Evolutionary conservation across 2,329 filamentous ascomycete genomes (phyloP).

Genomic region (Fusarium pseudonygamai): DNA sequence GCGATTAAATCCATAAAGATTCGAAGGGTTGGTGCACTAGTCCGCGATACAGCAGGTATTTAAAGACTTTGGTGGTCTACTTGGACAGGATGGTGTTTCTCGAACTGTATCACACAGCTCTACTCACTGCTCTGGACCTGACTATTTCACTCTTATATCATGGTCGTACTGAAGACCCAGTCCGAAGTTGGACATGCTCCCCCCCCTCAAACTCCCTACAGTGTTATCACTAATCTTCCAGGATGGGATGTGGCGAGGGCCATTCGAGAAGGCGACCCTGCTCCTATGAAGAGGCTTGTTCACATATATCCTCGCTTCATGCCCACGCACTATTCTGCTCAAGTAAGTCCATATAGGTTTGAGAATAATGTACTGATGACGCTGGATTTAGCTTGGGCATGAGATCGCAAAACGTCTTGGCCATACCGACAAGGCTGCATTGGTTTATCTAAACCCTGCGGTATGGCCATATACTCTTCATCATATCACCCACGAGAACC

Average conservation of each 20-base stretch:
- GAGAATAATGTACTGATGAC: not conserved
- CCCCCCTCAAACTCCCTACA: conserved; percentile 58
- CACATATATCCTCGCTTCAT: conserved; percentile 59
- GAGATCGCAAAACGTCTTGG: conserved; percentile 48
- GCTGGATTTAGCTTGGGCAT: conserved; percentile 48
- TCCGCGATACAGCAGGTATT: not conserved
- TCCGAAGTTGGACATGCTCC: conserved; percentile 56
- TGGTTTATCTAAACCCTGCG: conserved; percentile 47
- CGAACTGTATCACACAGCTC: not conserved
- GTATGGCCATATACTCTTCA: conserved; percentile 44
- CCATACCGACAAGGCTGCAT: conserved; percentile 38
- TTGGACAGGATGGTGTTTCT: not conserved
- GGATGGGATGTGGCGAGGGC: conserved; percentile 53
- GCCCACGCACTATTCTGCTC: conserved; percentile 50
- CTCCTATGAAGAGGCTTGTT: conserved; percentile 47
- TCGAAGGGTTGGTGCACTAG: not conserved
- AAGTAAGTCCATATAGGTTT: conserved; percentile 40
- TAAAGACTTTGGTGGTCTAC: not conserved
- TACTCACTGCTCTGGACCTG: not conserved
- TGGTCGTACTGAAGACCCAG: conserved; percentile 51
- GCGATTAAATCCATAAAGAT: not conserved
- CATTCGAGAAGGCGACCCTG: conserved; percentile 54
- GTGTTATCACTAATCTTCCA: conserved; percentile 57
- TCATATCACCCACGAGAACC: conserved; percentile 48
- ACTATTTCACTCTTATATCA: conserved; percentile 23